Base-by-base conservation (phyloP, 306 rosid genomes). In the Castanea sativa region DNA sequence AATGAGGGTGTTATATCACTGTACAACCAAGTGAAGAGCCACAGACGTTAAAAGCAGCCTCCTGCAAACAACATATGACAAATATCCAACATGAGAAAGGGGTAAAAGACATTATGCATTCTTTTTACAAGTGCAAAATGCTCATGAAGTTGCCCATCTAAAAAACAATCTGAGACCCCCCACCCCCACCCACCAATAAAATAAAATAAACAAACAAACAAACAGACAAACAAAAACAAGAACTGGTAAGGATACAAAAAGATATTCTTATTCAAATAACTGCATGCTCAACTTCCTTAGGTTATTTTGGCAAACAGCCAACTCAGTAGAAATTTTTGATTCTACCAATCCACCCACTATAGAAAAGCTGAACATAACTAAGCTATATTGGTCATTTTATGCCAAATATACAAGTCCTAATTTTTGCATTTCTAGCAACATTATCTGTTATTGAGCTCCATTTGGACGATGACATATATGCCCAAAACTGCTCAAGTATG, bases 21-120 rank as follows among this genome's bases (percentile, higher is more conserved):
- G 97, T 89, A 91, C 92, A 91, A 81, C 83, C 90, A 79, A 86
- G 86, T 45, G 72, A 82, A 21, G 71, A 57, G 86, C 87, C 81
- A 84, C 71, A 76, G 78, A 79, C 83, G 84, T 71, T 57, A 20
- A 65, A 73, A 77, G 60, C 88, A 74, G 83, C 86, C 90, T 79
- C 92, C 93, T 91, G 91, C 93, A 85, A 64, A 61, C 74, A 80
- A 67, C 86, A 83, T 27, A 29, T 1, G 19, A 53, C 53, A 78
- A 68, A 71, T 72, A 6, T 25, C 9, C 51, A 33, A 57, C 5
- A 5, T 18, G 5, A 73, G 67, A 27, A 72, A 72, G 18, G 10
- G 25, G n/a, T 8, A 16, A 33, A 35, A 18, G 41, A 63, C 14
- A 63, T 27, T 63, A 33, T 63, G 1, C 3, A 11, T 29, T 63